These are phyloP conservation scores for Pseudonitzschia multiseries DNA, from an alignment of 108 stramenopile genomes.

Conservation along the genomic window DNA sequence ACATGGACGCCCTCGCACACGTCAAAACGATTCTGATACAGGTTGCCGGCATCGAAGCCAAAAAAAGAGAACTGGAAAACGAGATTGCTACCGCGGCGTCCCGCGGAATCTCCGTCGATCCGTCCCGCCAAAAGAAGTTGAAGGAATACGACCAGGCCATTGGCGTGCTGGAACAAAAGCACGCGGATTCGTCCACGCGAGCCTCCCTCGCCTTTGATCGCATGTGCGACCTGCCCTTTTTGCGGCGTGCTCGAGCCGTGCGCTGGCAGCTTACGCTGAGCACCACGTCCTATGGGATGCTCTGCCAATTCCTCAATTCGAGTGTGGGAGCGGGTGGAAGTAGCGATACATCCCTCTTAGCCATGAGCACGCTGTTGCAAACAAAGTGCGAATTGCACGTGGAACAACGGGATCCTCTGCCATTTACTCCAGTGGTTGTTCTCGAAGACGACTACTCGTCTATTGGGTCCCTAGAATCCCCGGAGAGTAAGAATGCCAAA, in stretches of 20 bases:
- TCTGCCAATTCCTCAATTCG: conserved; percentile 53
- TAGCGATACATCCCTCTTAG: conserved; percentile 47
- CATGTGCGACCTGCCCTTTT: conserved; percentile 71
- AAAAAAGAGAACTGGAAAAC: conserved; percentile 27
- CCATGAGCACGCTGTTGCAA: conserved; percentile 81
- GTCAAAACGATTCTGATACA: conserved; percentile 46
- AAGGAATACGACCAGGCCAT: conserved; percentile 44
- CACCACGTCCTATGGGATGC: conserved; percentile 56
- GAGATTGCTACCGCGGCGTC: conserved; percentile 12
- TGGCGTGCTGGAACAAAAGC: conserved; percentile 43
- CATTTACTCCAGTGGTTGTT: conserved; percentile 68
- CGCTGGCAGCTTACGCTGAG: conserved; percentile 82
- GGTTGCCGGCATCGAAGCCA: conserved; percentile 39
- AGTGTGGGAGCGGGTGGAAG: conserved; percentile 12
- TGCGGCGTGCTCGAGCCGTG: conserved; percentile 76
- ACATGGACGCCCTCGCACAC: conserved; percentile 45
- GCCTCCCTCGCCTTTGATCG: conserved; percentile 47
- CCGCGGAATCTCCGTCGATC: conserved; percentile 11
- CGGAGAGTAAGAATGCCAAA: conserved; percentile 5
- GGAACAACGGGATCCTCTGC: conserved; percentile 79
- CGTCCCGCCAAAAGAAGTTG: conserved; percentile 22
- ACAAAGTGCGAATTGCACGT: conserved; percentile 84
- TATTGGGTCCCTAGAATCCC: not conserved
- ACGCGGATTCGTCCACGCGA: conserved; percentile 48
- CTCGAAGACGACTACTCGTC: conserved; percentile 53